Conservation (phyloP, 2,329 filamentous ascomycete genomes). For the Fusarium neocosmosporiellum region DNA sequence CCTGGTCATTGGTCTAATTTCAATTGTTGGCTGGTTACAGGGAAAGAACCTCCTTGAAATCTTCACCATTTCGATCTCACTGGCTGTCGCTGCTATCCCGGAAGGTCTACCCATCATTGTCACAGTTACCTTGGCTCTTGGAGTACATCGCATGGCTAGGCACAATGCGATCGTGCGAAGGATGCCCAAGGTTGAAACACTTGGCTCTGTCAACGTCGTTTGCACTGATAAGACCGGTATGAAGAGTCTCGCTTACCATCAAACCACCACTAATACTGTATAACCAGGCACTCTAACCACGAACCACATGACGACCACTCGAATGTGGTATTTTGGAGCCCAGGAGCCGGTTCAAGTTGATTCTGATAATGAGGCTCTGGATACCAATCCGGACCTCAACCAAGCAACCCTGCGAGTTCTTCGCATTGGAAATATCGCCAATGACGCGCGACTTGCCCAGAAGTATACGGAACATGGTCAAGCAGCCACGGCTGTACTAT, state of each 20-base stretch:
- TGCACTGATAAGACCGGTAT: constrained; percentile 96
- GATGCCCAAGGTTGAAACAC: constrained; percentile 95
- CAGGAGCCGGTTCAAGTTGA: constrained; percentile 63
- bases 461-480: constrained; percentile 76
- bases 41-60: constrained; percentile 92
- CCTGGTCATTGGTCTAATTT: constrained; percentile 91
- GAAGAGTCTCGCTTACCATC: constrained; percentile 8
- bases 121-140: constrained; percentile 93
- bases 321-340: constrained; percentile 93
- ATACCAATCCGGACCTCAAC: constrained; percentile 67
- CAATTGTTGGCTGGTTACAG: constrained; percentile 88
- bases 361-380: constrained; percentile 64
- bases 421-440: constrained; percentile 94
- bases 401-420: constrained; percentile 83
- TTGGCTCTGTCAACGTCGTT: constrained; percentile 99
- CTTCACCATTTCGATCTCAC: constrained; percentile 96
- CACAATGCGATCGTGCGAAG: constrained; percentile 94
- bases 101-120: constrained; percentile 98
- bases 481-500: constrained; percentile 79
- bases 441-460: constrained; percentile 86
- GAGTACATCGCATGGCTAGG: constrained; percentile 95
- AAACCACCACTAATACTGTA: constrained; percentile 26
- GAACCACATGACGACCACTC: constrained; percentile 98
- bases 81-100: constrained; percentile 95
- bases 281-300: constrained; percentile 84